These are phyloP conservation scores for Datura wrightii DNA, from an alignment of 257 asterid species.

Conservation along the genomic window DNA sequence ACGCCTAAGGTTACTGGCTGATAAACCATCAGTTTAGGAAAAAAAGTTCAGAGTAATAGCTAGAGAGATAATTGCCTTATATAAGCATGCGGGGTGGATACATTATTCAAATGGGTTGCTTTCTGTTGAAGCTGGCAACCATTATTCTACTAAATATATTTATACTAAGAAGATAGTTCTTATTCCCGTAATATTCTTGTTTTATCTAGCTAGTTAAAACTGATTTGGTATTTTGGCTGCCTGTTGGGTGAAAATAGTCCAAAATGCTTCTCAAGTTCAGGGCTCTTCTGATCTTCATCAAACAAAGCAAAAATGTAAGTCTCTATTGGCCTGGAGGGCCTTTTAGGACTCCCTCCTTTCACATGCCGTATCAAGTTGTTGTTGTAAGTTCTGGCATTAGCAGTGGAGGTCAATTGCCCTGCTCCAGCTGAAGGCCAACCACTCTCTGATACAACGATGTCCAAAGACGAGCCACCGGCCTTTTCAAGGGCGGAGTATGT, in stretches of 20 bases:
- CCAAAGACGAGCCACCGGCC: slow-evolving; percentile 41
- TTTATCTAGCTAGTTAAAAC: slow-evolving; percentile 20
- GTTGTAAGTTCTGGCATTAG: slow-evolving; percentile 43
- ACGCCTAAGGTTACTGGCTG: not conserved
- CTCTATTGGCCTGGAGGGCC: slow-evolving; percentile 41
- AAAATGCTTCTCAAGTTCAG: slow-evolving; percentile 41
- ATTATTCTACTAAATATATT: not conserved
- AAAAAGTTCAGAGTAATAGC: no score
- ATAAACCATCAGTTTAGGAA: not conserved
- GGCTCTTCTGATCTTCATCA: slow-evolving; percentile 44
- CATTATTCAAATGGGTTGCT: not conserved
- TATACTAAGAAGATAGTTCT: not conserved
- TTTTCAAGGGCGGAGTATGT: slow-evolving; percentile 44
- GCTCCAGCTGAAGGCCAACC: slow-evolving; percentile 55
- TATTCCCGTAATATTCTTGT: not conserved
- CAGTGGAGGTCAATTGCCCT: slow-evolving; percentile 31
- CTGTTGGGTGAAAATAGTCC: slow-evolving; percentile 38
- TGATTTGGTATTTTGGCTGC: slow-evolving; percentile 40
- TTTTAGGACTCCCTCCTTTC: slow-evolving; percentile 40
- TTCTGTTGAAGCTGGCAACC: not conserved
- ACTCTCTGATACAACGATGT: slow-evolving; percentile 49
- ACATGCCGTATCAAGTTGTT: slow-evolving; percentile 40
- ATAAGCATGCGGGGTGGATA: not conserved
- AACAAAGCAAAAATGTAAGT: slow-evolving; percentile 48
- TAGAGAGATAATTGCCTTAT: not conserved